phyloP scores from a whole-genome alignment of 306 rosid genomes.

The Lithocarpus polystachyus region DNA sequence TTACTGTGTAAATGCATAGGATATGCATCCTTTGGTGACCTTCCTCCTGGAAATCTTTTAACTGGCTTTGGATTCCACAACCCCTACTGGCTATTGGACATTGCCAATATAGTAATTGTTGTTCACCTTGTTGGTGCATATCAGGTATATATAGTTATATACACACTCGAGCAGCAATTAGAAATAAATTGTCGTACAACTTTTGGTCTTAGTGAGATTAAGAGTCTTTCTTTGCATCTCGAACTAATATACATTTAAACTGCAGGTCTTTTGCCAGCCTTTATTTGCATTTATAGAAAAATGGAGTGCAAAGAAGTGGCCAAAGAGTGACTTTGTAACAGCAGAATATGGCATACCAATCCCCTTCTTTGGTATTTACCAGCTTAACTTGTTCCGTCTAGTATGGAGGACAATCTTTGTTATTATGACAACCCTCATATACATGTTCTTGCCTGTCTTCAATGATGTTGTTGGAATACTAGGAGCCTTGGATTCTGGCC shows the following conservation, averaged over 20 bases:
- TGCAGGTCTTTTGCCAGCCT: slow-evolving; percentile 63
- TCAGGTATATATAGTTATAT: slow-evolving; percentile 38
- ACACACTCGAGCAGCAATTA: not conserved
- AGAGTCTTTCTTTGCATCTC: not conserved
- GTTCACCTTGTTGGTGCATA: slow-evolving; percentile 74
- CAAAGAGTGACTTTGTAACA: slow-evolving; percentile 40
- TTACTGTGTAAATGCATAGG: slow-evolving; percentile 70
- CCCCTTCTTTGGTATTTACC: slow-evolving; percentile 45
- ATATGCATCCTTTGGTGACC: slow-evolving; percentile 72
- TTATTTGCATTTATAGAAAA: slow-evolving; percentile 72
- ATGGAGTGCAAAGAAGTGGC: slow-evolving; percentile 53
- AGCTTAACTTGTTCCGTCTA: slow-evolving; percentile 56
- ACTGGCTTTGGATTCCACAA: slow-evolving; percentile 81
- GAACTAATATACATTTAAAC: not conserved
- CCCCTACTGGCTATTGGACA: slow-evolving; percentile 79
- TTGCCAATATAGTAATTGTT: slow-evolving; percentile 65
- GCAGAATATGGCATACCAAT: slow-evolving; percentile 51
- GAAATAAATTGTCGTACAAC: not conserved
- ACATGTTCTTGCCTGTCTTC: slow-evolving; percentile 78
- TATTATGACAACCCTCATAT: slow-evolving; percentile 46
- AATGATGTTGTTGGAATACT: slow-evolving; percentile 74
- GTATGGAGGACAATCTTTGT: slow-evolving; percentile 67
- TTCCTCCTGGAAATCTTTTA: slow-evolving; percentile 65
- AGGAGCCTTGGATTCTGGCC: slow-evolving; percentile 91
- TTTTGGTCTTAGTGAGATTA: too few species aligned